These are phyloP conservation scores for Trypanosomatidae sp. DNA, from an alignment of 208 protist species.

Conservation along the genomic window DNA sequence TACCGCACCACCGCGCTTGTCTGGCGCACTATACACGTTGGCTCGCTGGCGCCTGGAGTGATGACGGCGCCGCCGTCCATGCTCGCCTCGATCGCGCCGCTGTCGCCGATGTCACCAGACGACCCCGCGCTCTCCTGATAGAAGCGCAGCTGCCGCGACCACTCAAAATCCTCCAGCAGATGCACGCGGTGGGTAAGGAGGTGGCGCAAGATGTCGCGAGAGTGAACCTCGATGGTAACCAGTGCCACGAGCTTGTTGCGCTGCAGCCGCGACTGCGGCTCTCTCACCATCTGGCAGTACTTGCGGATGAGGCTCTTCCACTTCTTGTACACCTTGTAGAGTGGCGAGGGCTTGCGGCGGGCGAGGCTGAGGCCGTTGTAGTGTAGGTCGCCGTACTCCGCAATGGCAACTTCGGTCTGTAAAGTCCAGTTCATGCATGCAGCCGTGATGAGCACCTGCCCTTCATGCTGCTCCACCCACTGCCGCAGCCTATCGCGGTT, in stretches of 20 bases:
- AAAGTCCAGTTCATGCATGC: slow-evolving; percentile 97
- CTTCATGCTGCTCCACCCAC: slow-evolving; percentile 93
- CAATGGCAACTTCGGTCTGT: slow-evolving; percentile 90
- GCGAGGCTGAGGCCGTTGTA: slow-evolving; percentile 71
- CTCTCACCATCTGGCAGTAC: slow-evolving; percentile 95
- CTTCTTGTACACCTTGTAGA: slow-evolving; percentile 94
- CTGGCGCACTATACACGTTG: slow-evolving; percentile 92
- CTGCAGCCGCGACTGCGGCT: slow-evolving; percentile 90
- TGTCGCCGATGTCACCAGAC: neutral
- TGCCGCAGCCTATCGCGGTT: slow-evolving; percentile 78
- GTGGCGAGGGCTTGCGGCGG: slow-evolving; percentile 89
- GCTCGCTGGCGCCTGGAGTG: neutral
- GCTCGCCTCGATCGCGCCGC: neutral
- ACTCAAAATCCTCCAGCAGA: slow-evolving; percentile 95
- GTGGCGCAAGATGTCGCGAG: slow-evolving; percentile 96
- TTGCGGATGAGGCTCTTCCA: slow-evolving; percentile 94
- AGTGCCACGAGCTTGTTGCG: slow-evolving; percentile 96
- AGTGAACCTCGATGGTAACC: slow-evolving; percentile 99
- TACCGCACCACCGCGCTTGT: slow-evolving; percentile 93
- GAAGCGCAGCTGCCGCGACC: slow-evolving; percentile 96
- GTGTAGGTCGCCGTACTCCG: slow-evolving; percentile 86
- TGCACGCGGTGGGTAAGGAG: slow-evolving; percentile 87
- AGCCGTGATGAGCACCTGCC: slow-evolving; percentile 95
- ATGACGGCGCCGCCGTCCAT: neutral
- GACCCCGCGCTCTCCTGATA: slow-evolving; percentile 76